A percentile compares a stretch with the other conserved stretches of the same genome.
Conservation (phyloP, 352 stramenopile species). For the Pythium aquatile region DNA sequence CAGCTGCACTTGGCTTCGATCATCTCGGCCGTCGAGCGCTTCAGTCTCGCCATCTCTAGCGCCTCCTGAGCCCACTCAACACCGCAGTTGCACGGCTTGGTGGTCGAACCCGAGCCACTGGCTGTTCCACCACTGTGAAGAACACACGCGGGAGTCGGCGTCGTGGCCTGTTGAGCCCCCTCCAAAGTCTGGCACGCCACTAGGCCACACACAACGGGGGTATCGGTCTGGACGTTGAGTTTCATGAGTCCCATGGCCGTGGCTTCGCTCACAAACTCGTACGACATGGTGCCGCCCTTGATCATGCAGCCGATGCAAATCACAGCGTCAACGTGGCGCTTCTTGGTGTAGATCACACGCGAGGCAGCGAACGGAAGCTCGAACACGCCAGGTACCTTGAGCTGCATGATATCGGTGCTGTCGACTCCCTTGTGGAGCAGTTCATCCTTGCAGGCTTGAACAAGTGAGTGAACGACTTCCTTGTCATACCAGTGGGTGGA, state of each 20-base stretch:
- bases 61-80: slow-evolving; percentile 65
- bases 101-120: slow-evolving; percentile 14
- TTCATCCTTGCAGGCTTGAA: slow-evolving; percentile 49
- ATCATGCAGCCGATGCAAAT: slow-evolving; percentile 94
- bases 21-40: slow-evolving; percentile 36
- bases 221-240: slow-evolving; percentile 91
- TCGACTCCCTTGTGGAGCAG: slow-evolving; percentile 56
- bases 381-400: slow-evolving; percentile 92
- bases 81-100: slow-evolving; percentile 46
- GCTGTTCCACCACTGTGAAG: neutral
- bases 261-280: slow-evolving; percentile 97
- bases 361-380: slow-evolving; percentile 94
- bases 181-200: slow-evolving; percentile 92
- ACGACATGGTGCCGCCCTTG: slow-evolving; percentile 96
- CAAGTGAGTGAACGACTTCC: slow-evolving; percentile 47
- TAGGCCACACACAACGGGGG: slow-evolving; percentile 85
- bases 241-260: slow-evolving; percentile 95
- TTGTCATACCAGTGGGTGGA: slow-evolving; percentile 64
- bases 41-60: slow-evolving; percentile 90
- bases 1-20: slow-evolving; percentile 31
- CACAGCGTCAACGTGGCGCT: slow-evolving; percentile 91
- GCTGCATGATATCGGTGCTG: slow-evolving; percentile 38
- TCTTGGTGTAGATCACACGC: slow-evolving; percentile 64
- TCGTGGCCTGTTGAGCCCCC: slow-evolving; percentile 87
- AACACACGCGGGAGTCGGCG: slow-evolving; percentile 23